These are phyloP conservation scores for Cetradonia linearis DNA, from an alignment of 495 filamentous ascomycete genomes.

Conservation along the genomic window DNA sequence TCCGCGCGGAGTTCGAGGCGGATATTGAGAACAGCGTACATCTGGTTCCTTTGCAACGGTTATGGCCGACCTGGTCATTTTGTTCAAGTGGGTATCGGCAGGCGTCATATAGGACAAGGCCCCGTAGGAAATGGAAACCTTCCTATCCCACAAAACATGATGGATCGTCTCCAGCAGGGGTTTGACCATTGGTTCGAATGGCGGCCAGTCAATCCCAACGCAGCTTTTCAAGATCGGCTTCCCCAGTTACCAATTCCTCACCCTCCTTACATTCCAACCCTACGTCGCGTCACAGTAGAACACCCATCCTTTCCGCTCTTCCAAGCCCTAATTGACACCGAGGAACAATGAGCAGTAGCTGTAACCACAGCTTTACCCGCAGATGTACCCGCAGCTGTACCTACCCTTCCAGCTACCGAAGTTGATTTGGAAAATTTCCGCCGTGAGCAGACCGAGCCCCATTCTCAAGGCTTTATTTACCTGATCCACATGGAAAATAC, in stretches of 20 bases:
- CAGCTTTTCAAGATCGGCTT: constrained; percentile 15
- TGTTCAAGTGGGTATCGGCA: constrained; percentile 21
- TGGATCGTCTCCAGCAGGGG: constrained; percentile 19
- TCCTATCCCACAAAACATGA: constrained; percentile 20
- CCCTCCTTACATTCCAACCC: constrained; percentile 21
- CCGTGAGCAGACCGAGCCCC: constrained; percentile 20
- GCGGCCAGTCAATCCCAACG: constrained; percentile 12
- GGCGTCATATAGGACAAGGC: constrained; percentile 18
- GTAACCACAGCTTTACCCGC: not conserved
- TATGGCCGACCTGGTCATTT: constrained; percentile 23
- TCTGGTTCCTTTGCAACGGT: constrained; percentile 25
- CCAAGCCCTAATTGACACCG: constrained; percentile 14
- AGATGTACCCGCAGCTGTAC: not conserved
- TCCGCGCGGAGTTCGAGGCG: constrained; percentile 21
- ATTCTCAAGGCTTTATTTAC: constrained; percentile 19
- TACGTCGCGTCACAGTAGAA: constrained; percentile 15
- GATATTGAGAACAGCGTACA: constrained; percentile 21
- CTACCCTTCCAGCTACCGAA: constrained; percentile 6
- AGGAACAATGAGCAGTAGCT: constrained; percentile 9
- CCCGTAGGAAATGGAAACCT: constrained; percentile 15
- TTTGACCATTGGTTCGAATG: constrained; percentile 25
- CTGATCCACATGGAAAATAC: constrained; percentile 20
- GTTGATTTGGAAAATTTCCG: constrained; percentile 19
- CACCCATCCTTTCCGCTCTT: constrained; percentile 20
- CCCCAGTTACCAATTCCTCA: constrained; percentile 17